Base-by-base conservation (phyloP, 495 filamentous ascomycete species). In the Daldinia grandis region DNA sequence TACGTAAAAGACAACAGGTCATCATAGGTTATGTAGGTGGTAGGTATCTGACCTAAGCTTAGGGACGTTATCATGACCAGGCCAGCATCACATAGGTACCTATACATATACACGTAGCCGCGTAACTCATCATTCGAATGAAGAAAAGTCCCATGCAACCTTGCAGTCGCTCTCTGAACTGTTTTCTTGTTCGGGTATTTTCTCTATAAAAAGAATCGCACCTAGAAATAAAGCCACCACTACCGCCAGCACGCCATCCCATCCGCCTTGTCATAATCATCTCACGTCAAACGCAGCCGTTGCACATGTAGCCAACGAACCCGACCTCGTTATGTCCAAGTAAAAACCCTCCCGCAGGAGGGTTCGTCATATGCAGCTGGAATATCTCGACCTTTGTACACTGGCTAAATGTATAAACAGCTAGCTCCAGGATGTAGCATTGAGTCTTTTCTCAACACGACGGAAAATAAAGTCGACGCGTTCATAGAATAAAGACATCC, bases 111-210 rank as follows among this genome's bases (percentile, higher is more conserved):
- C 49, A 63, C 60, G 12, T 21, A 55, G 25, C 19, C 47, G 25
- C 30, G n/a, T 14, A 24, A 44, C 37, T 56, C 50, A 42, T 58
- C 1, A 10, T 15, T 15, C 19, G 25, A 44, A 33, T 15, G 21
- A 64, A 33, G 55, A 44, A 64, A 47, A 56, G 19, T 8, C 59
- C 53, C 42, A 50, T 19, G 7, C 42, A 64, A 61, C 55, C 49
- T 65, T 31, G 67, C 38, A 55, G 67, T 65, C 54, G 54, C 8
- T n/a, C 50, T 51, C 62, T 56, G 19, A 10, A 56, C 27, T 33
- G 40, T 60, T 59, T 62, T 49, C 24, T 61, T 56, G 49, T 58
- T 59, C 60, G 69, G 69, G 69, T 72, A 72, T 72, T 72, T 66
- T 72, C 59, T 72, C 69, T 72, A 72, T 61, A 67, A 61, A 61